Evolutionary conservation across 2,329 filamentous ascomycete species (phyloP), one percentile per base, ranked within the genome.

Genomic region (Colletotrichum musae): DNA sequence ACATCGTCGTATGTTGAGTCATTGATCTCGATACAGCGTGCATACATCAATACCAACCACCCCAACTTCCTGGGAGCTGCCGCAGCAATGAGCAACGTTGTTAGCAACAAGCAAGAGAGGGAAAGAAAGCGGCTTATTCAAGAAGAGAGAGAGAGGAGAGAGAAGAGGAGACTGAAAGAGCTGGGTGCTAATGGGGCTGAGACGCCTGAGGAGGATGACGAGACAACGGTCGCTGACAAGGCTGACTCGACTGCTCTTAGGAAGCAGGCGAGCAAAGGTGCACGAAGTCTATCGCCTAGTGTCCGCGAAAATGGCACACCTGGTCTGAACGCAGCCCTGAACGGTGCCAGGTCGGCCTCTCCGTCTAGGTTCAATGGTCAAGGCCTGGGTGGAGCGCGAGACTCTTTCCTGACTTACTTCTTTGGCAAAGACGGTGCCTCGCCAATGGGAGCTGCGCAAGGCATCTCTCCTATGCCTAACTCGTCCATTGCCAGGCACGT

Each of bases 21-120:
- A 48, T 87, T 99, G 71, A 99, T 99, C 73, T 93, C 96, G 28
- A 99, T 99, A 70, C 96, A 99, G 82, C 90, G 96, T 73, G 96
- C 96, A 21, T 99, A 99, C 82, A 98, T 99, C 83, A 99, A 99
- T 84, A 99, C 96, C 50, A 99, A 99, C 77, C 96, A 99, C 79
- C 96, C 96, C 57, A 99, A 99, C 81, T 99, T 99, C 84, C 89
- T 98, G 16, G 96, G 96, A 52, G 96, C 96, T 16, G 95, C 96
- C 24, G 95, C 95, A 43, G 96, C 96, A 71, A 99, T 99, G 96
- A 95, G 94, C 73, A 94, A 96, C 56, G 95, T 99, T 54, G 97
- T 99, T 70, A 93, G 90, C 77, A 95, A 93, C 78, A 97, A 96
- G 82, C 94, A 98, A 79, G 96, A 99, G 73, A 92, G 94, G 74